Percentiles rank a stretch among this genome's conserved stretches.
These are phyloP conservation scores for Dioscorea dumetorum DNA, from an alignment of 106 monocot genomes.

Conservation along the genomic window DNA sequence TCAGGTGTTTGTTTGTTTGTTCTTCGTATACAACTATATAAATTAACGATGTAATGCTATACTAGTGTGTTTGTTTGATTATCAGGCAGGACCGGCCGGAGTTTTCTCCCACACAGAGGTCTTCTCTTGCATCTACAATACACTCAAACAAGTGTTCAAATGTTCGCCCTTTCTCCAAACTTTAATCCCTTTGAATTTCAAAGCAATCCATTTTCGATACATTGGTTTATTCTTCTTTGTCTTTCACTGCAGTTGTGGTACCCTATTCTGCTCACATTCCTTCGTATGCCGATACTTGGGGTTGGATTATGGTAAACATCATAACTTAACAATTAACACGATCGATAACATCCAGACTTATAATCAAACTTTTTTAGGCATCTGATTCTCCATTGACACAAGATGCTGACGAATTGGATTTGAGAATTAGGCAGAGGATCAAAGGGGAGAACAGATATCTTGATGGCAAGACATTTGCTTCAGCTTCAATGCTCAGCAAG, in stretches of 20 bases:
- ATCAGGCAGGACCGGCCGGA: constrained; percentile 43
- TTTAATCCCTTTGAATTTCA: background rate
- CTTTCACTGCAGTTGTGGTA: constrained; percentile 29
- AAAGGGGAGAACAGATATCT: constrained; percentile 35
- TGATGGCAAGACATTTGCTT: constrained; percentile 33
- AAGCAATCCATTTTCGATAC: background rate
- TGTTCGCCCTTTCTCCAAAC: constrained; percentile 6
- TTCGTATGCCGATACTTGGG: constrained; percentile 51
- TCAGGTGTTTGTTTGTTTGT: constrained; percentile 13
- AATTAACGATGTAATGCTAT: too few species aligned
- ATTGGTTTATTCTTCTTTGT: background rate
- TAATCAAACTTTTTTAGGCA: constrained; percentile 14
- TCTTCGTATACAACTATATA: background rate
- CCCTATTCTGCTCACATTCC: constrained; percentile 51
- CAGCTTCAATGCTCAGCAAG: constrained; percentile 34
- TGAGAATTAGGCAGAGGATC: constrained; percentile 33
- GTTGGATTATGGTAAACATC: constrained; percentile 39
- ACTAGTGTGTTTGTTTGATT: background rate
- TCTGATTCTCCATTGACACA: constrained; percentile 31
- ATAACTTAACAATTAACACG: background rate
- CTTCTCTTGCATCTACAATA: constrained; percentile 54
- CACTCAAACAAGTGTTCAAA: constrained; percentile 36
- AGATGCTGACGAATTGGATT: constrained; percentile 24
- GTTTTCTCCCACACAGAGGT: constrained; percentile 39
- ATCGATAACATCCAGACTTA: background rate